These are phyloP conservation scores for Aspergillus leporis DNA, from an alignment of 495 filamentous ascomycete species.

Conservation along the genomic window DNA sequence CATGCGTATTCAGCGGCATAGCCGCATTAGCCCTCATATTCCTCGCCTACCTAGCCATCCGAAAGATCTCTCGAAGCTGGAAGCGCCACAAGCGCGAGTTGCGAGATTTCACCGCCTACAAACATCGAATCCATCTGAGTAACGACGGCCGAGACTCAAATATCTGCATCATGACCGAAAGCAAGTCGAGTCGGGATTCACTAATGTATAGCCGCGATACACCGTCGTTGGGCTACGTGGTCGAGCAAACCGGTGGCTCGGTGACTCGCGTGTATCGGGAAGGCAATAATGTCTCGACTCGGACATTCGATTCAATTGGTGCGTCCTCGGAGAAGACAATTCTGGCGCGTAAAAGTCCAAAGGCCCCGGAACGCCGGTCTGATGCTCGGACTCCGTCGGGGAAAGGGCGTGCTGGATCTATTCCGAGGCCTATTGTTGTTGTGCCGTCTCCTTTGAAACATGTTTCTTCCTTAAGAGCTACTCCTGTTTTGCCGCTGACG, in stretches of 20 bases:
- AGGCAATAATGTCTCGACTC: slow-evolving; percentile 5
- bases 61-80: slow-evolving; percentile 14
- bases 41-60: slow-evolving; percentile 15
- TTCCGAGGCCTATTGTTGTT: slow-evolving; percentile 17
- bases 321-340: background rate
- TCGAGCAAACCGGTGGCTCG: slow-evolving; percentile 16
- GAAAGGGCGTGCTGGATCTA: slow-evolving; percentile 12
- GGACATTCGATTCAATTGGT: slow-evolving; percentile 2
- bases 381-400: background rate
- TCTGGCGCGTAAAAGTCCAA: background rate
- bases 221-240: slow-evolving; percentile 11
- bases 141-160: background rate
- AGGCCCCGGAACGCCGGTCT: slow-evolving; percentile 8
- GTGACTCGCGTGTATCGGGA: slow-evolving; percentile 21
- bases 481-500: slow-evolving; percentile 2
- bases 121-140: background rate
- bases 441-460: slow-evolving; percentile 16
- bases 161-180: background rate
- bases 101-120: slow-evolving; percentile 17
- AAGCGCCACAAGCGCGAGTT: slow-evolving; percentile 12
- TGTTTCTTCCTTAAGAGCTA: slow-evolving; percentile 14
- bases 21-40: slow-evolving; percentile 17
- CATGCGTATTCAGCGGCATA: slow-evolving; percentile 17
- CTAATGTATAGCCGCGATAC: slow-evolving; percentile 19
- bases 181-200: slow-evolving; percentile 14